These are phyloP conservation scores for Lecanosticta acicola DNA, from an alignment of 2,329 filamentous ascomycete species.

Conservation along the genomic window DNA sequence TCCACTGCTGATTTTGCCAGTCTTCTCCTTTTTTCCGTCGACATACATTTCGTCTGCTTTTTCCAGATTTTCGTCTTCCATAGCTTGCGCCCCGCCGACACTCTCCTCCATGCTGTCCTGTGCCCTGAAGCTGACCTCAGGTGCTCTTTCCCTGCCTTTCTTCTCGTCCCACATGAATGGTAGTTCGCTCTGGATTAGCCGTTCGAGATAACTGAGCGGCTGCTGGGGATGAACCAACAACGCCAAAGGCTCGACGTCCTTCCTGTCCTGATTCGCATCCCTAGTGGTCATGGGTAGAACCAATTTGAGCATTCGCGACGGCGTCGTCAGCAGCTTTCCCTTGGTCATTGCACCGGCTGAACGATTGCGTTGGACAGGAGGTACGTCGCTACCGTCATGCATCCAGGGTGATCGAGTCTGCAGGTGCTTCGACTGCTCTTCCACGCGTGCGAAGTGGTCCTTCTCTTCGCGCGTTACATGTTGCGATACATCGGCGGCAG, in stretches of 20 bases:
- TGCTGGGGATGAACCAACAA: constrained; percentile 85
- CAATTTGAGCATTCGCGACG: constrained; percentile 72
- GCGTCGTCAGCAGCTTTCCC: constrained; percentile 74
- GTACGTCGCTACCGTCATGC: constrained; percentile 53
- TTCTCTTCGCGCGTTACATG: constrained; percentile 43
- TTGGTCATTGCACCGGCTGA: constrained; percentile 59
- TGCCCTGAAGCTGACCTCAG: constrained; percentile 72
- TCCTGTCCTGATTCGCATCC: constrained; percentile 55
- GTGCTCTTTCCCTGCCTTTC: constrained; percentile 62
- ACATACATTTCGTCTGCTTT: constrained; percentile 46
- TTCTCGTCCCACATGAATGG: constrained; percentile 52
- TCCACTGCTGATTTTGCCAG: constrained; percentile 36
- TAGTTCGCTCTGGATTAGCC: constrained; percentile 81
- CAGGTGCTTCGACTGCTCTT: constrained; percentile 48
- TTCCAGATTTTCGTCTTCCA: constrained; percentile 34
- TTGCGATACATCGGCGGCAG: constrained; percentile 38
- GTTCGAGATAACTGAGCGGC: constrained; percentile 82
- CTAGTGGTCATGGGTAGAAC: constrained; percentile 66
- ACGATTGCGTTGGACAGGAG: constrained; percentile 50
- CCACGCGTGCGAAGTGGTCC: constrained; percentile 39
- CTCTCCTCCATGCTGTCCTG: constrained; percentile 65
- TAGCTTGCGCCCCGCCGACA: constrained; percentile 13
- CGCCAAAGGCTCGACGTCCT: constrained; percentile 75
- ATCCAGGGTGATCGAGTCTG: constrained; percentile 62
- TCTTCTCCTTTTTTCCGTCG: constrained; percentile 45